phyloP scores from a whole-genome alignment of 768 basidiomycete species.

The Russula earlei region DNA sequence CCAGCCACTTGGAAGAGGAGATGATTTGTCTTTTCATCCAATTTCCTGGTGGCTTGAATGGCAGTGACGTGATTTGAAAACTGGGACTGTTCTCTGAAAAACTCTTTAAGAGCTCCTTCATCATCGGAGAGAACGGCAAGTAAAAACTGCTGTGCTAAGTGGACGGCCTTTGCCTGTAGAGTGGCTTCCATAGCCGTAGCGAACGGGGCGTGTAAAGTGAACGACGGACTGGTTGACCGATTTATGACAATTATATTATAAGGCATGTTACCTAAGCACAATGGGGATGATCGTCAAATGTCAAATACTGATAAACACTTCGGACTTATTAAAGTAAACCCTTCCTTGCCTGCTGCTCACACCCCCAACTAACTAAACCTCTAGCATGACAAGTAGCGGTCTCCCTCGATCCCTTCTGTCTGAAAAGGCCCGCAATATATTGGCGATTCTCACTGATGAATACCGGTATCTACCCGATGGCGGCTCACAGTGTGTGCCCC shows the following conservation, averaged over 20 bases:
- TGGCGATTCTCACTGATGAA: background rate
- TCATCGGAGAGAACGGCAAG: background rate
- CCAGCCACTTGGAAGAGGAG: background rate
- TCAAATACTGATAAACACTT: background rate
- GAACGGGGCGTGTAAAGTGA: background rate
- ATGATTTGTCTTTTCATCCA: background rate
- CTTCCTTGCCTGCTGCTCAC: too few relatives aligned
- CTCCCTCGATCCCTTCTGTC: background rate
- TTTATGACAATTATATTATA: too few relatives aligned
- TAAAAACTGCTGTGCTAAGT: background rate
- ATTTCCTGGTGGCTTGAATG: background rate
- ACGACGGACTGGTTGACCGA: too few relatives aligned
- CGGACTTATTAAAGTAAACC: too few relatives aligned
- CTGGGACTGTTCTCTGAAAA: background rate
- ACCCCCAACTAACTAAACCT: too few relatives aligned
- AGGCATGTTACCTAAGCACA: constrained; percentile 10
- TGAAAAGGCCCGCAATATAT: background rate
- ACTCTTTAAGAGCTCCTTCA: background rate
- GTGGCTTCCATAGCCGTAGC: background rate
- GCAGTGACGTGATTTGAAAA: background rate
- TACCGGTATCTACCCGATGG: accelerated
- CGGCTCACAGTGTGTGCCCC: background rate
- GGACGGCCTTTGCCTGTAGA: background rate
- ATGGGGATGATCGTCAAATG: background rate
- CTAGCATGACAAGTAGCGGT: too few relatives aligned